These are phyloP conservation scores for Phytophthora cryptogea DNA, from an alignment of 352 stramenopile genomes.

Conservation along the genomic window DNA sequence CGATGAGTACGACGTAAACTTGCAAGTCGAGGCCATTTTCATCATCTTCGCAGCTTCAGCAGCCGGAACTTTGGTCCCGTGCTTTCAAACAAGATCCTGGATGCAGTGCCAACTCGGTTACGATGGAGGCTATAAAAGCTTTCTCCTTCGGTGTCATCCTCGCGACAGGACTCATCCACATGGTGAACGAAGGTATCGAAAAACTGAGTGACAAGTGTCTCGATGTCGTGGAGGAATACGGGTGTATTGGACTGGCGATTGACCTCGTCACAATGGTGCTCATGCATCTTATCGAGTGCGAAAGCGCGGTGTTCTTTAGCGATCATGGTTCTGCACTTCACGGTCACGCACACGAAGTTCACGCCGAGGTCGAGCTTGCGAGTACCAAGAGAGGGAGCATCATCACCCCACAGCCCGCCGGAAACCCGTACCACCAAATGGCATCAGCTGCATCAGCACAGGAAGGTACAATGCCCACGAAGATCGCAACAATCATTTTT, in stretches of 20 bases:
- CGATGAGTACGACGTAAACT: constrained; percentile 33
- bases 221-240: constrained; percentile 50
- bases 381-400: neutral
- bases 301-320: constrained; percentile 51
- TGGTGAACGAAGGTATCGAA: constrained; percentile 55
- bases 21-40: constrained; percentile 48
- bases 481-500: constrained; percentile 57
- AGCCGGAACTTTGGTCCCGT: constrained; percentile 38
- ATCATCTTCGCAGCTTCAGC: constrained; percentile 49
- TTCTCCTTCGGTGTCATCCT: constrained; percentile 68
- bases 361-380: neutral
- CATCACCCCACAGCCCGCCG: constrained; percentile 4
- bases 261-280: constrained; percentile 51
- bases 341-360: constrained; percentile 3
- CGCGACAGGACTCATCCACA: constrained; percentile 64
- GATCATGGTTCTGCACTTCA: constrained; percentile 16
- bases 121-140: constrained; percentile 44
- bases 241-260: constrained; percentile 42
- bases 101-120: constrained; percentile 19
- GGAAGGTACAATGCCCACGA: constrained; percentile 25
- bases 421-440: constrained; percentile 3
- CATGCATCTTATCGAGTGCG: constrained; percentile 57
- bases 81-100: constrained; percentile 28
- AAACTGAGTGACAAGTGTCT: constrained; percentile 54
- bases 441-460: neutral